Percentiles rank a stretch among this genome's conserved stretches.
phyloP scores from a whole-genome alignment of 768 basidiomycete genomes.

The Xerocomus spinulosus region DNA sequence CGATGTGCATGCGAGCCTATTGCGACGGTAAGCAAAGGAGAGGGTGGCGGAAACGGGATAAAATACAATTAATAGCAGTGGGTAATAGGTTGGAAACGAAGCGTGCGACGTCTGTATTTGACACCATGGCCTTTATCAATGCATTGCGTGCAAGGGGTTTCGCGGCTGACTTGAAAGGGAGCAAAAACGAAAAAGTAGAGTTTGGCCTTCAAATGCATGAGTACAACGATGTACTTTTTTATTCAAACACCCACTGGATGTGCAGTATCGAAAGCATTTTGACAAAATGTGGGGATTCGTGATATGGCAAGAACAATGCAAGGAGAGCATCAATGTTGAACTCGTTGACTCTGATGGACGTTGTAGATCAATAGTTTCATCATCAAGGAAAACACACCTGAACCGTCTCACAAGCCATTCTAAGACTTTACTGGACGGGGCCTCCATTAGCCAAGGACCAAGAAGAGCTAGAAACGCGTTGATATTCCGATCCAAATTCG shows the following conservation, averaged over 20 bases:
- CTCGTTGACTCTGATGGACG: conserved; percentile 69
- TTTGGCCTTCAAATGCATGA: conserved; percentile 41
- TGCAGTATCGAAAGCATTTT: conserved; percentile 89
- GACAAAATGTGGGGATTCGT: conserved; percentile 90
- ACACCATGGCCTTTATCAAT: conserved; percentile 74
- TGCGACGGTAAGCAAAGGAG: conserved; percentile 4
- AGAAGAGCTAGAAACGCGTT: conserved; percentile 62
- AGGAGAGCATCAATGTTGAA: conserved; percentile 82
- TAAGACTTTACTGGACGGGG: conserved; percentile 74
- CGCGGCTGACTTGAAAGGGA: conserved; percentile 71
- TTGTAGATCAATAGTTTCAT: neutral
- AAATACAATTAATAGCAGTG: conserved; percentile 42
- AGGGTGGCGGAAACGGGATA: neutral
- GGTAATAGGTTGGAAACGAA: conserved; percentile 68
- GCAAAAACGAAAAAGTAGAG: conserved; percentile 63
- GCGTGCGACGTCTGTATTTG: conserved; percentile 64
- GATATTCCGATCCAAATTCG: conserved; percentile 58
- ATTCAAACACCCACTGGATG: conserved; percentile 48
- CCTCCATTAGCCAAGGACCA: conserved; percentile 77
- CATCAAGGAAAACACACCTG: conserved; percentile 49
- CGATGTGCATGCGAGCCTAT: conserved; percentile 50
- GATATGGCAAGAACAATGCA: conserved; percentile 86
- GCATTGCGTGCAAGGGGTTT: conserved; percentile 68
- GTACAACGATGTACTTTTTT: neutral
- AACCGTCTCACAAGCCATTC: conserved; percentile 96